Evolutionary conservation across 2,329 filamentous ascomycete genomes (phyloP).

Genomic region (Cyclaneusma minus): DNA sequence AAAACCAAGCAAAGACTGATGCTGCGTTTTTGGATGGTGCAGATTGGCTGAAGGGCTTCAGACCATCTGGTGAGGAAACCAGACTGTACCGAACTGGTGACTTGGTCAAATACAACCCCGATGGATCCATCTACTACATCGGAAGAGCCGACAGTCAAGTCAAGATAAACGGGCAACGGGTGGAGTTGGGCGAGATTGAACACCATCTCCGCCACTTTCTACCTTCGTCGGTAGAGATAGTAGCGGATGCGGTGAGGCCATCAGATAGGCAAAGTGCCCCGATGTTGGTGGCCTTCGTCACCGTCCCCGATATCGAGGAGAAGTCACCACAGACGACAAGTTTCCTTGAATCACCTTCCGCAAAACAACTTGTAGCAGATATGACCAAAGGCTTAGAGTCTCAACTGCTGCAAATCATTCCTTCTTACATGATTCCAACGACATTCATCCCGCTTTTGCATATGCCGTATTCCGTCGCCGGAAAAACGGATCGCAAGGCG

Average conservation of each 20-base stretch:
- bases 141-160: conserved; percentile 54
- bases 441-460: neutral
- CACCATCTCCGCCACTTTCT: conserved; percentile 22
- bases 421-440: neutral
- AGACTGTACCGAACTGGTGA: conserved; percentile 46
- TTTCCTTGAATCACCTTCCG: no score
- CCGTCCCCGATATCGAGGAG: conserved; percentile 1
- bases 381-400: no score
- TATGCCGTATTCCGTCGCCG: neutral
- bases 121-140: conserved; percentile 37
- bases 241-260: conserved; percentile 29
- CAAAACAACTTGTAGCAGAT: no score
- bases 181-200: conserved; percentile 41
- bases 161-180: conserved; percentile 49
- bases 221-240: conserved; percentile 23
- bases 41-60: no score
- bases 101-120: conserved; percentile 34
- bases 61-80: no score
- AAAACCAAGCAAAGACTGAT: conserved; percentile 7
- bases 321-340: no score
- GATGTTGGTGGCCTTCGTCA: conserved; percentile 1
- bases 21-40: conserved; percentile 5
- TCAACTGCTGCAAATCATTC: no score
- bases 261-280: conserved; percentile 7
- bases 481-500: neutral